These are phyloP conservation scores for Xylaria sp. DNA, from an alignment of 2,329 filamentous ascomycete species.

Conservation along the genomic window DNA sequence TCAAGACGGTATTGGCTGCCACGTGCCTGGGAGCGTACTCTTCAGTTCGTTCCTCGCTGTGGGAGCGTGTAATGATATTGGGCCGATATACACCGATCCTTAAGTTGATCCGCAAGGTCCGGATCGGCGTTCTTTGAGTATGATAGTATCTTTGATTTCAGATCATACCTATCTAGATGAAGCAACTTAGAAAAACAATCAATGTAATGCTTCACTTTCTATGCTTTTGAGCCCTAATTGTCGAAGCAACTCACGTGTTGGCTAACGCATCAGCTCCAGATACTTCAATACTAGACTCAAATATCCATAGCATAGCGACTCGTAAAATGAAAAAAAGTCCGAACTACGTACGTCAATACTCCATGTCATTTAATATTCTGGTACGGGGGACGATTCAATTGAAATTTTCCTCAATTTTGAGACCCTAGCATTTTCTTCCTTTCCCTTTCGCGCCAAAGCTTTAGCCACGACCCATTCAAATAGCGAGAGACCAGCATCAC, in stretches of 20 bases:
- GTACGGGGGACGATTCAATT: too few relatives aligned
- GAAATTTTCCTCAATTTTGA: too few relatives aligned
- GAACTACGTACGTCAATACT: too few relatives aligned
- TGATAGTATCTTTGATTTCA: background rate
- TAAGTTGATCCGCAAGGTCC: background rate
- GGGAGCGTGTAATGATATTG: conserved; percentile 19
- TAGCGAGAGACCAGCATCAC: conserved; percentile 4
- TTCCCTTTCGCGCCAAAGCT: too few relatives aligned
- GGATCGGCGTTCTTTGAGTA: background rate
- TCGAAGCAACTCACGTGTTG: too few relatives aligned
- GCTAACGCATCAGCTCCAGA: too few relatives aligned
- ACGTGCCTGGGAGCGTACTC: background rate
- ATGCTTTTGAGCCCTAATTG: too few relatives aligned
- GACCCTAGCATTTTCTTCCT: too few relatives aligned
- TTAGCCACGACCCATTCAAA: background rate
- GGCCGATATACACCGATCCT: background rate
- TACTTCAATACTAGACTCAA: too few relatives aligned
- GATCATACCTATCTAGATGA: background rate
- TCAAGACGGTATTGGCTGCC: conserved; percentile 6
- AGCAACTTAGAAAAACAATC: conserved; percentile 5
- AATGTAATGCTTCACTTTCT: background rate
- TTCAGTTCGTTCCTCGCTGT: background rate
- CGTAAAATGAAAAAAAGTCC: too few relatives aligned
- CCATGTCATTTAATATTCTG: too few relatives aligned
- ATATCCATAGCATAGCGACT: too few relatives aligned